Base-by-base conservation (phyloP, 1,284 basidiomycete genomes). In the Tremellales sp. region DNA sequence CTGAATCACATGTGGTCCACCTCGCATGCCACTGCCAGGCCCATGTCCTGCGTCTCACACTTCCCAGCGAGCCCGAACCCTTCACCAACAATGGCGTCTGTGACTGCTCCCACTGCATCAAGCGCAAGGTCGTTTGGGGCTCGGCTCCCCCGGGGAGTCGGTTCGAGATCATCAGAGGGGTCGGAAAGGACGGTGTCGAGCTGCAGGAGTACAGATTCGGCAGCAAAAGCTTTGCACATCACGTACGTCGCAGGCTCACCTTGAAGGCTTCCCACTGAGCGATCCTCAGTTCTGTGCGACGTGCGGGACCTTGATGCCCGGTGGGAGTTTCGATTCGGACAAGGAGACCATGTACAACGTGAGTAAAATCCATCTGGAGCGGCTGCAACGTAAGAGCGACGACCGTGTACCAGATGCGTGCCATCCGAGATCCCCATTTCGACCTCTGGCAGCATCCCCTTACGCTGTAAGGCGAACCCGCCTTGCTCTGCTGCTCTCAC, bases 1-100 rank as follows among this genome's bases (percentile, higher is more conserved):
- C n/a, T n/a, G n/a, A n/a, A n/a, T n/a, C n/a, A n/a, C n/a, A n/a
- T n/a, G n/a, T n/a, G n/a, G n/a, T n/a, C 40, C 46, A 40, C 41
- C 45, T 55, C 28, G 45, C 53, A n/a, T 58, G 56, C 42, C 56
- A 58, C 39, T 58, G 56, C 36, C 48, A 58, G 45, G 14, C 38
- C 13, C 22, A 53, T 39, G 44, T 52, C 19, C 44, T 53, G 31
- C 25, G 24, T 18, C 38, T 55, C 40, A 40, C 40, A 7, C 29
- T 53, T 22, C 53, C 53, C 5, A 12, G 18, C n/a, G 47, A 43
- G 28, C n/a, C n/a, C n/a, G 40, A 24, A 14, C 45, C 40, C 4
- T 45, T 51, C 12, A 32, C 16, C 3, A 40, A 52, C 13, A 47
- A 39, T 32, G 53, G 41, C 5, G 42, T 52, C 12, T 58, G 56